phyloP scores from a whole-genome alignment of 495 filamentous ascomycete species.

The Trichoderma gamsii region DNA sequence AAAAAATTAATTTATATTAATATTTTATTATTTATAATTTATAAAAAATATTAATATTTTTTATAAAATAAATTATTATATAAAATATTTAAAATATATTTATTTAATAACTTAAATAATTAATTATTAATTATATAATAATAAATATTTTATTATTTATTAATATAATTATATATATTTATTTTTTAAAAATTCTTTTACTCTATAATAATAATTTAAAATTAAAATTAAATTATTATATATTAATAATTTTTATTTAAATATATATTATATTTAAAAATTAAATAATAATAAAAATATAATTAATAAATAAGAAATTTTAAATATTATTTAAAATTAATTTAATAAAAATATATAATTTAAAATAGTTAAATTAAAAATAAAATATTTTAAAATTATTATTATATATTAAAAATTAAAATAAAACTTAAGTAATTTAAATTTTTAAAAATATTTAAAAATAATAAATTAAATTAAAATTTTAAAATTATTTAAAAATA shows the following conservation, averaged over 20 bases:
- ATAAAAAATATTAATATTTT: not conserved
- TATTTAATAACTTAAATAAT: slow-evolving; percentile 2
- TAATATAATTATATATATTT: slow-evolving; percentile 15
- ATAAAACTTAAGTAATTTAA: no score
- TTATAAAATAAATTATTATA: not conserved
- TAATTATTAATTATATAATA: slow-evolving; percentile 8
- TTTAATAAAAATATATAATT: no score
- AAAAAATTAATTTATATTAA: not conserved
- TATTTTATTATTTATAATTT: no score
- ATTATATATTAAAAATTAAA: no score
- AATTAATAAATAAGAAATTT: not conserved
- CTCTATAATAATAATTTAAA: slow-evolving; percentile 9
- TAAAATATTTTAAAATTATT: no score
- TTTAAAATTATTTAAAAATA: no score
- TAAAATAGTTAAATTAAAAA: no score
- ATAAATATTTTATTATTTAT: slow-evolving; percentile 5
- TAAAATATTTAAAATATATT: slow-evolving; percentile 3
- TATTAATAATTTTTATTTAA: slow-evolving; percentile 16
- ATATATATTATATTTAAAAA: not conserved
- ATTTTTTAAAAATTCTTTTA: slow-evolving; percentile 6
- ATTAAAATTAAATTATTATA: slow-evolving; percentile 13
- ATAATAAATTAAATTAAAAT: no score
- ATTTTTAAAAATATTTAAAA: no score
- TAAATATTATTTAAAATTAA: not conserved
- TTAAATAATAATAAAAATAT: slow-evolving; percentile 15